Conservation (phyloP, 2,329 filamentous ascomycete species). For the Dothideomycetes sp. region DNA sequence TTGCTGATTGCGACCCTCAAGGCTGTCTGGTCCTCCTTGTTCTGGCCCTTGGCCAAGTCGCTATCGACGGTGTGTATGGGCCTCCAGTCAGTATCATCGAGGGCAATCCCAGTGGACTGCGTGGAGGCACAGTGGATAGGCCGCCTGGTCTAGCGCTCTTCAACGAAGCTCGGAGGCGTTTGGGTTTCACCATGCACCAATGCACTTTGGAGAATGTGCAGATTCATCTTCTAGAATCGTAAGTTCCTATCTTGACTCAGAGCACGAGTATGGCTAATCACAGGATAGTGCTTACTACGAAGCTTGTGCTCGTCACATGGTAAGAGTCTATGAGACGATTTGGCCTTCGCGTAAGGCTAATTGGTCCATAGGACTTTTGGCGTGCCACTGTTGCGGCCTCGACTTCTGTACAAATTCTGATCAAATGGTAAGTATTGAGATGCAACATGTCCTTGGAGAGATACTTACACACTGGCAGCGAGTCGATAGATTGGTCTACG, state of each 20-base stretch:
- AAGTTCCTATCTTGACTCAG: slow-evolving; percentile 19
- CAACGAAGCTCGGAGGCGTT: slow-evolving; percentile 52
- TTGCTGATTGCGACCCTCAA: slow-evolving; percentile 37
- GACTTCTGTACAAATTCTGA: slow-evolving; percentile 46
- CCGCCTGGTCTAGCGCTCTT: slow-evolving; percentile 52
- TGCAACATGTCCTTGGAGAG: slow-evolving; percentile 17
- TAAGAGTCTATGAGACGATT: slow-evolving; percentile 23
- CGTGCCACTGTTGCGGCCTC: slow-evolving; percentile 48
- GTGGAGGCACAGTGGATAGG: slow-evolving; percentile 40
- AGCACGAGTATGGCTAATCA: slow-evolving; percentile 4
- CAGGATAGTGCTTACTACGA: slow-evolving; percentile 43
- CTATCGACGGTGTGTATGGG: slow-evolving; percentile 43
- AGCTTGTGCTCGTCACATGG: slow-evolving; percentile 43
- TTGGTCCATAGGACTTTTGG: slow-evolving; percentile 42
- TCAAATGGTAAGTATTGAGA: slow-evolving; percentile 46
- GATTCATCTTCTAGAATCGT: slow-evolving; percentile 49
- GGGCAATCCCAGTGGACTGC: slow-evolving; percentile 43
- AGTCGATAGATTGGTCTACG: slow-evolving; percentile 38
- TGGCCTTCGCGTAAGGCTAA: not conserved
- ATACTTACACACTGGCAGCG: slow-evolving; percentile 21
- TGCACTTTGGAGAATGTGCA: slow-evolving; percentile 52
- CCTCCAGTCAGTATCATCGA: slow-evolving; percentile 37
- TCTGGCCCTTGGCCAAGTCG: slow-evolving; percentile 50
- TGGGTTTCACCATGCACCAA: slow-evolving; percentile 48
- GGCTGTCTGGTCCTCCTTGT: slow-evolving; percentile 49